Evolutionary conservation across 2,329 filamentous ascomycete species (phyloP), one percentile per base, ranked within the genome.

Genomic region (Nothophaeocryptopus gaeumannii): DNA sequence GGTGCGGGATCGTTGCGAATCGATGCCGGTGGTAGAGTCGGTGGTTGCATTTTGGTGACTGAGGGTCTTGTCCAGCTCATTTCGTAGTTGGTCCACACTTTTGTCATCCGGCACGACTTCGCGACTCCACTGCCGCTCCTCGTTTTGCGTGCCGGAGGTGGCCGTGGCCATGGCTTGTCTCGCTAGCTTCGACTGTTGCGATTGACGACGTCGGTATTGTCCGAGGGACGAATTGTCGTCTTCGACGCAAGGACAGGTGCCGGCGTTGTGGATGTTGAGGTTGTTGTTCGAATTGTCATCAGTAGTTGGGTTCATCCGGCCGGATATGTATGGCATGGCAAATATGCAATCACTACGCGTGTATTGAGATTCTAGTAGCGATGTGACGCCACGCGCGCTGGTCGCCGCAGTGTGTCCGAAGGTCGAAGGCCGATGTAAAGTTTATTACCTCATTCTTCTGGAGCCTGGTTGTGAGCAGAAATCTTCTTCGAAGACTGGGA

Each of bases 181-280:
- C 20, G 60, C 63, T 44, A 66, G 55, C 39, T 51, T 55, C 7
- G 59, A 61, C 37, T 65, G 66, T 45, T 64, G 59, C 42, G 61
- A 65, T 42, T 69, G 67, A 35, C 67, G 58, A 11, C 65, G 59
- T 26, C 65, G 64, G 45, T 59, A 64, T 35, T 56, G 54, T 36
- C 64, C 63, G 12, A 66, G 56, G 14, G 47, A 42, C n/a, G 60
- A 60, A 40, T 58, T 56, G 45, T 66, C 63, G 26, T 60, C 58
- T 38, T 55, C 51, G 16, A 60, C 56, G 45, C 64, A 67, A 9
- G 62, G 57, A 47, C 64, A 67, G 34, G 50, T 61, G 35, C 63
- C 61, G 35, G 58, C 53, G 39, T 36, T 45, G 50, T 67, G 64
- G 13, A 60, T 56, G 53, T 67, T 61, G 20, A 26, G 20, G 20